Base-by-base conservation (phyloP, 805 yeast genomes). In the Priceomyces fermenticarens region DNA sequence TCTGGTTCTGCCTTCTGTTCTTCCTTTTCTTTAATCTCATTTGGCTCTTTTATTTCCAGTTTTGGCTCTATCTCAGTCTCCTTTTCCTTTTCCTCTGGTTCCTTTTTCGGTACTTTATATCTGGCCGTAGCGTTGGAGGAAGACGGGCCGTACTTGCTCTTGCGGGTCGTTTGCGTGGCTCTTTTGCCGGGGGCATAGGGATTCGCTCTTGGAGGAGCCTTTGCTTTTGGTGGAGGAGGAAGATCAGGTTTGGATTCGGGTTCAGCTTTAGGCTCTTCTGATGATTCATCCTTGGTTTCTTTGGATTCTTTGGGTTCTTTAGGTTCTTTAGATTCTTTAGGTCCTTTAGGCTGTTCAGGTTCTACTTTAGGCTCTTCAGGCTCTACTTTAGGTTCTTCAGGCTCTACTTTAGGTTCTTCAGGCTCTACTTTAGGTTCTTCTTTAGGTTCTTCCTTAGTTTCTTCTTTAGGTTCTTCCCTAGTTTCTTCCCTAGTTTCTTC, bases 171-270 rank as follows among this genome's bases (percentile, higher is more conserved):
- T 44, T 36, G 50, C 6, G 44, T 29, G 12, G 45, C 31, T 2
- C 47, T 30, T 1, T 46, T 53, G 7, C 54, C 57, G 15, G 72
- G 72, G 7, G 72, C 72, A 45, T 67, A 68, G 3, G 72, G 72
- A 39, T 67, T 67, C 10, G 41, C 43, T 15, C 12, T 15, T 6
- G 14, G 34, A 8, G 12, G 11, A 16, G 15, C 10, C 17, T 30
- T 20, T 4, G 25, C 11, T 12, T 12, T 32, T n/a, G 42, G 34
- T 6, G 37, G 39, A 16, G 35, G 40, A 12, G 32, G 31, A 29
- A 29, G 31, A 14, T 32, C 16, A 32, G 14, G 16, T 11, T 9
- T n/a, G 13, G 32, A 30, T 31, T 36, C 34, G 15, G 31, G 26
- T 3, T 30, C 39, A 26, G 39, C 41, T n/a, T 39, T 26, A 13